Conservation (phyloP, 805 yeast species). For the Candida krabiensis region DNA sequence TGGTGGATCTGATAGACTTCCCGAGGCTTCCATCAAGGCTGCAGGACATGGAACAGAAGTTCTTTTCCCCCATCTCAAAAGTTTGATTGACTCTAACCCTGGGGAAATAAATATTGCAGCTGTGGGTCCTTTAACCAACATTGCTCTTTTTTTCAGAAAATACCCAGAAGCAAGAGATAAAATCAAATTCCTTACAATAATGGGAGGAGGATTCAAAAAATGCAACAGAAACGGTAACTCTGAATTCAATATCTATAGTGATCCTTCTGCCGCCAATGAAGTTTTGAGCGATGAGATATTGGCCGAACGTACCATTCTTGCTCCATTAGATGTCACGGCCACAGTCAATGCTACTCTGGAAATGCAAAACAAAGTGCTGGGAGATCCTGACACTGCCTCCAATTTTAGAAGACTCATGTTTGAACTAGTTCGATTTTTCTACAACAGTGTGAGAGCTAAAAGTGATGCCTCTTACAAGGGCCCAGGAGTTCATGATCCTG, state of each 20-base stretch:
- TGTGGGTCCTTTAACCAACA: conserved; percentile 77
- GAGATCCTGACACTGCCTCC: conserved; percentile 32
- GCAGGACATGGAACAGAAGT: conserved; percentile 11
- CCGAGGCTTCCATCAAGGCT: conserved; percentile 39
- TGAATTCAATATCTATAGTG: conserved; percentile 76
- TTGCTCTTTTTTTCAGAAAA: conserved; percentile 52
- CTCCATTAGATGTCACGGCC: conserved; percentile 72
- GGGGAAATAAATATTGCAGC: conserved; percentile 63
- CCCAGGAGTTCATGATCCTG: conserved; percentile 81
- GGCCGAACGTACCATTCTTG: conserved; percentile 49
- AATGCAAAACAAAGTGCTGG: conserved; percentile 40
- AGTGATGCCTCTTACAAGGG: conserved; percentile 49
- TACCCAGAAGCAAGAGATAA: conserved; percentile 54
- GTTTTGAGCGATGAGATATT: conserved; percentile 51
- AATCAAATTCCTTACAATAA: conserved; percentile 57
- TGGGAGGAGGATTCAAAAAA: conserved; percentile 66
- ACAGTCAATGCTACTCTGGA: conserved; percentile 52
- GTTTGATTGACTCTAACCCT: conserved; percentile 31
- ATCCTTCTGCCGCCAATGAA: conserved; percentile 70
- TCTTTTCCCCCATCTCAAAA: conserved; percentile 26
- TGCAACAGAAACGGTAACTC: conserved; percentile 41
- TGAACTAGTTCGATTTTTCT: conserved; percentile 54
- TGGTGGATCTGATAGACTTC: conserved; percentile 69
- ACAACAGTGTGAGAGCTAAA: conserved; percentile 41
- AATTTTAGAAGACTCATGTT: conserved; percentile 53